Conservation (phyloP, 2,329 filamentous ascomycete genomes). For the Stemphylium beticola region DNA sequence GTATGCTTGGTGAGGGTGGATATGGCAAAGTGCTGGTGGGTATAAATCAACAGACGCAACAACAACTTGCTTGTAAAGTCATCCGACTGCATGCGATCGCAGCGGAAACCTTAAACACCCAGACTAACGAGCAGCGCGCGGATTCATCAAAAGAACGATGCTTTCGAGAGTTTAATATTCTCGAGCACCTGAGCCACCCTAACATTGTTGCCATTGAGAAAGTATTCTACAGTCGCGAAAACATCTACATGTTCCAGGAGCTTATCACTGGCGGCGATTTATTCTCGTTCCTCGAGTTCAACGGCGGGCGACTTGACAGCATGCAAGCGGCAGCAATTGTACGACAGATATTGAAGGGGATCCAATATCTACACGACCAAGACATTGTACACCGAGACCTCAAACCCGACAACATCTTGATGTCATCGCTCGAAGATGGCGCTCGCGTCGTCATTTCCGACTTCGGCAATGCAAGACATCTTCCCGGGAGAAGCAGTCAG, state of each 20-base stretch:
- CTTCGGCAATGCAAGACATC: conserved; percentile 62
- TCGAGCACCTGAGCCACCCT: conserved; percentile 63
- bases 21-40: conserved; percentile 63
- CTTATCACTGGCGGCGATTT: conserved; percentile 66
- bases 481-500: conserved; percentile 27
- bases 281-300: conserved; percentile 63
- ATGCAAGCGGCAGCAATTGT: conserved; percentile 61
- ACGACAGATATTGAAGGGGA: conserved; percentile 61
- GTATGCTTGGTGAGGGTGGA: conserved; percentile 61
- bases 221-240: conserved; percentile 60
- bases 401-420: conserved; percentile 68
- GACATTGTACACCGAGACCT: conserved; percentile 67
- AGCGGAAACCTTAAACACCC: conserved; percentile 10
- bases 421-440: conserved; percentile 60
- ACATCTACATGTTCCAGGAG: conserved; percentile 67
- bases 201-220: conserved; percentile 66
- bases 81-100: conserved; percentile 54
- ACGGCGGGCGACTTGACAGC: conserved; percentile 55
- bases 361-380: conserved; percentile 63
- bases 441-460: conserved; percentile 65
- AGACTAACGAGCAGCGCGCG: conserved; percentile 3
- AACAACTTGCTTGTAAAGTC: conserved; percentile 73
- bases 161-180: conserved; percentile 55
- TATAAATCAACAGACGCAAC: conserved; percentile 57
- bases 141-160: conserved; percentile 20